Base-by-base conservation (phyloP, 225 moss, liverwort and hornwort species). In the Polytrichum formosum region DNA sequence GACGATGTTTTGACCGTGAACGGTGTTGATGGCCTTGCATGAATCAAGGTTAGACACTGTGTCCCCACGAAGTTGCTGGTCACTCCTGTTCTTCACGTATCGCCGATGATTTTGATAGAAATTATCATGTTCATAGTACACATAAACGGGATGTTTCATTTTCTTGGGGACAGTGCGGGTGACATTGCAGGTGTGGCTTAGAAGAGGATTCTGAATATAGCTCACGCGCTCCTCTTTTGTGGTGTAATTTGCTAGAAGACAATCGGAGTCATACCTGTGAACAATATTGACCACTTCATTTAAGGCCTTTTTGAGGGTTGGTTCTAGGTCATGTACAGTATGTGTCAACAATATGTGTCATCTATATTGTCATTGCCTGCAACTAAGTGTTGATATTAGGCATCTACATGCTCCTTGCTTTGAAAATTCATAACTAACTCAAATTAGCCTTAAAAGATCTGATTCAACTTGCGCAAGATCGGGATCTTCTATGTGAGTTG, bases 71-170 rank as follows among this genome's bases (percentile, higher is more conserved):
- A 98, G 90, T 76, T 94, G 94, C 67, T 72, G n/a, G 28, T 91
- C 87, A 71, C 82, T 85, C 26, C 87, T 82, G 30, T 90, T 94
- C 82, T 94, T 98, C 72, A 98, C 97, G 56, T 98, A 98, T 26
- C 97, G 88, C 9, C 97, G 94, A 70, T 98, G 94, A 63, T 98
- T 94, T 71, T 94, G 94, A 65, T 94, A 98, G 65, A 81, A 94
- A 65, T 98, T 90, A 23, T 92, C 92, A 9, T 94, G 86, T 76
- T 94, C 84, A 74, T 98, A 98, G 63, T 98, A 98, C 1, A 98
- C 73, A 54, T 98, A 98, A n/a, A 98, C 72, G 7, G 97, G 97
- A 6, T 80, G 79, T 6, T 83, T 65, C 97, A 98, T 98, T 26
- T 80, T 78, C 70, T 98, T 85, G 20, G 89, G 84, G 1, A 97